These are phyloP conservation scores for Marchantia paleacea DNA, from an alignment of 225 moss, liverwort and hornwort species.

Conservation along the genomic window DNA sequence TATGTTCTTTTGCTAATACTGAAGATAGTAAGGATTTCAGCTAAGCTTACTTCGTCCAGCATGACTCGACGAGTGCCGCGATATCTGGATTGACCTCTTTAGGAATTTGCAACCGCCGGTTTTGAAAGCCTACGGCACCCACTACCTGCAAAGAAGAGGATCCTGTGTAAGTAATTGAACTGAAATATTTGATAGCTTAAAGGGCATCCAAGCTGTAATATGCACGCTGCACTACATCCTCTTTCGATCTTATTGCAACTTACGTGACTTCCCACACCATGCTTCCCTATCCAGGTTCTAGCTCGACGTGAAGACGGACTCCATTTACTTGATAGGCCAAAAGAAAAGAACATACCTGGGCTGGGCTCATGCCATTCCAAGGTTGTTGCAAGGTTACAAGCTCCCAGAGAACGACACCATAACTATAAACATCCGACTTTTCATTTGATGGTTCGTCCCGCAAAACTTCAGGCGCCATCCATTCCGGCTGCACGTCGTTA, in stretches of 20 bases:
- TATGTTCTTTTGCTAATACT: not conserved
- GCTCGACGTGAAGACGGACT: not conserved
- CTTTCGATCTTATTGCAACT: not conserved
- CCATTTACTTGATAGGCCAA: not conserved
- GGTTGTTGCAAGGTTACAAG: conserved; percentile 51
- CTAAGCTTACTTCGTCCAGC: conserved; percentile 48
- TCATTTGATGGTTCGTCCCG: conserved; percentile 57
- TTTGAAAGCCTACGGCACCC: conserved; percentile 60
- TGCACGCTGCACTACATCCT: not conserved
- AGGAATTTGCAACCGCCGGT: conserved; percentile 51
- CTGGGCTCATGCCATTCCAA: conserved; percentile 58
- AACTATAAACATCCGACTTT: conserved; percentile 59
- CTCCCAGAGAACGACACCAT: conserved; percentile 65
- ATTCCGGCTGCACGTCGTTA: conserved; percentile 49
- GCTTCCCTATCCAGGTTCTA: not conserved
- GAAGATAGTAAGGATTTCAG: not conserved
- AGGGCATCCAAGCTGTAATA: not conserved
- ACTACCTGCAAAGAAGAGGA: conserved; percentile 46
- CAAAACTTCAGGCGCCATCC: conserved; percentile 68
- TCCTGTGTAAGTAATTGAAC: not conserved
- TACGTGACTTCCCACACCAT: not conserved
- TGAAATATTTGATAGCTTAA: not conserved
- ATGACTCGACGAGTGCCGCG: conserved; percentile 38
- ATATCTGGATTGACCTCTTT: conserved; percentile 39
- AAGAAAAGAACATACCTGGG: conserved; percentile 36